Evolutionary conservation across 2,329 filamentous ascomycete genomes (phyloP), one percentile per base, ranked within the genome.

Genomic region (Daldinia eschscholtzii): DNA sequence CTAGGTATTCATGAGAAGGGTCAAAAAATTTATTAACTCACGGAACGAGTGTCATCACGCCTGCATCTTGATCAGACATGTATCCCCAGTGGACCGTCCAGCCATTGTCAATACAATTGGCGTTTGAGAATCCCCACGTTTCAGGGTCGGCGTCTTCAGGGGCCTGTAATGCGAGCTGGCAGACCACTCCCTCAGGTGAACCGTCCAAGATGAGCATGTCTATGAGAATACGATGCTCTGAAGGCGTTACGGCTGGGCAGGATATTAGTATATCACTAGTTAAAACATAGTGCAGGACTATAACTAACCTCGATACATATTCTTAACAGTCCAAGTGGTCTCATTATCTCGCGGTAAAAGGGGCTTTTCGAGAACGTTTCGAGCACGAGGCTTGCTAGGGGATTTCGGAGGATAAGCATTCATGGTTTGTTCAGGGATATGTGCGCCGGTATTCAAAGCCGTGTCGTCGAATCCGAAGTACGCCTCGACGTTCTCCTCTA

Each of bases 31-130:
- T 1, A 7, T 30, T 37, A 13, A 42, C 53, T 57, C 30, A 57
- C 53, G 53, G 37, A 4, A 57, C 53, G 3, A 57, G 53, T 10
- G 53, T 57, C 53, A 57, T 57, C 1, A 57, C 20, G 15, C 35
- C 53, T 9, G 53, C 53, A 30, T 57, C 53, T n/a, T 57, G 33
- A 6, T 7, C 37, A 18, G 53, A 13, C 2, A 42, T 3, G 6
- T 57, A 57, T 57, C 53, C 53, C 53, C 53, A 57, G 12, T 28
- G 20, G 23, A 57, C 53, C 1, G 35, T 42, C 53, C 53, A 57
- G 53, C 42, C 53, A 35, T 57, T 57, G 9, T 28, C 53, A 12
- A 42, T 13, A 13, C 53, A 57, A 23, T 57, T 42, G 12, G 37
- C 53, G 23, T 57, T 42, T 26, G 53, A 41, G 23, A 57, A 57